Evolutionary conservation across 306 rosid species (phyloP).

Genomic region (Cicer pinnatifidum): DNA sequence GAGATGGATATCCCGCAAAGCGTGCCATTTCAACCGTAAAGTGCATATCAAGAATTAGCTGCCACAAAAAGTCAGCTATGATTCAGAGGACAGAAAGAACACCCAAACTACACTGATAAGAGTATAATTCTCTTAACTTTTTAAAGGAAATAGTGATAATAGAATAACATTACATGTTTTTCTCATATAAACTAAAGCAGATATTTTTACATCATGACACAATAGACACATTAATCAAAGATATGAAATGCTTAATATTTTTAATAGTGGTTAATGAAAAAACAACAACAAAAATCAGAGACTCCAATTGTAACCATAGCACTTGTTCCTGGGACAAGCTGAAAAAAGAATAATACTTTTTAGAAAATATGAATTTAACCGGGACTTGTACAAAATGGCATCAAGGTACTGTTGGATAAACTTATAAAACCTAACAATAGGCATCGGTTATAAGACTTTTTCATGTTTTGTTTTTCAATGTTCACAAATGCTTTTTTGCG

Average conservation of each 20-base stretch:
- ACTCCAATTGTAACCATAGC: conserved; percentile 21
- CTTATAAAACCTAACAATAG: conserved; percentile 17
- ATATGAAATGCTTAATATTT: conserved; percentile 11
- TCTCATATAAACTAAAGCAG: not conserved
- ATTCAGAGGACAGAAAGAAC: conserved; percentile 35
- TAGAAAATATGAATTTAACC: conserved; percentile 27
- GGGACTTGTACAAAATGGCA: conserved; percentile 2
- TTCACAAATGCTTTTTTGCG: conserved; percentile 26
- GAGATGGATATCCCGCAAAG: conserved; percentile 88
- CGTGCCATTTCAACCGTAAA: conserved; percentile 95
- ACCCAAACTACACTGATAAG: conserved; percentile 8
- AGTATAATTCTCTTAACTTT: conserved; percentile 1
- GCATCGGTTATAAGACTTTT: conserved; percentile 4
- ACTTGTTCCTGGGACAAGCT: not conserved
- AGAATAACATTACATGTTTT: conserved; percentile 3
- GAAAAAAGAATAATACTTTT: conserved; percentile 29
- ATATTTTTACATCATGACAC: not conserved
- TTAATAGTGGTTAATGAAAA: not conserved
- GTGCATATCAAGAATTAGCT: conserved; percentile 99
- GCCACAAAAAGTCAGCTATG: conserved; percentile 47
- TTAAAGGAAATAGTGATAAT: not conserved
- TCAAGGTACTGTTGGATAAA: conserved; percentile 5
- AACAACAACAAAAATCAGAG: conserved; percentile 5
- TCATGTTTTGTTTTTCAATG: conserved; percentile 26
- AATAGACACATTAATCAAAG: conserved; percentile 9